Evolutionary conservation across 2,329 filamentous ascomycete genomes (phyloP), one percentile per base, ranked within the genome.

Genomic region (Diaporthe velutina): DNA sequence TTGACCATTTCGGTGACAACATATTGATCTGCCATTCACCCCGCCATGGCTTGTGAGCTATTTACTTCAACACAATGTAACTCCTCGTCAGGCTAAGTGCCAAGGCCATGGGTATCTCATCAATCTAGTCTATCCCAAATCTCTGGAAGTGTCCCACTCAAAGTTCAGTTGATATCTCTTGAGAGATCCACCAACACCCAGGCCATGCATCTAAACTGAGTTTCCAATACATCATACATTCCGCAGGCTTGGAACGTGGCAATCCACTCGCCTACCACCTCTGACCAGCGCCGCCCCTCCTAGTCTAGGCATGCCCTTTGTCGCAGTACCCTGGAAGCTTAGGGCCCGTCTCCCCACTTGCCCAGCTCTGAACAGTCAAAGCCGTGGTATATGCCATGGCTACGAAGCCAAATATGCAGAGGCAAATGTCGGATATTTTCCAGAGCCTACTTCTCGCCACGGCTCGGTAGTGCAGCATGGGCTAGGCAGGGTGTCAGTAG

Each of bases 301-400:
- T 25, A 17, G 57, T 54, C 77, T 75, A 82, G 19, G 78, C 50
- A 52, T 80, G 78, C 48, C 78, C 83, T 71, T 82, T 82, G 71
- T 91, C 89, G 77, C 90, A 92, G 80, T 91, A 91, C 72, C 88
- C 88, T 0, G 90, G 89, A 10, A 83, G 79, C 74, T 81, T 82
- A 19, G 86, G 84, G 19, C 84, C 84, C 1, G 81, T 82, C 0
- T 83, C 80, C 6, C 91, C 91, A 68, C 87, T 88, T 9, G 94
- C 91, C 97, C 97, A 99, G 83, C 94, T 97, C 81, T 93, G 90
- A 64, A 98, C 86, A 0, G 97, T 99, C 79, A 98, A 86, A 48
- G 90, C 88, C 0, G 97, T 98, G 0, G 97, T 98, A 83, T 99
- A 99, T 8, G 90, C 90, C 94, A 98, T 99, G 79, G 95, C 95